Conservation (phyloP, 306 rosid genomes). For the Morella rubra region DNA sequence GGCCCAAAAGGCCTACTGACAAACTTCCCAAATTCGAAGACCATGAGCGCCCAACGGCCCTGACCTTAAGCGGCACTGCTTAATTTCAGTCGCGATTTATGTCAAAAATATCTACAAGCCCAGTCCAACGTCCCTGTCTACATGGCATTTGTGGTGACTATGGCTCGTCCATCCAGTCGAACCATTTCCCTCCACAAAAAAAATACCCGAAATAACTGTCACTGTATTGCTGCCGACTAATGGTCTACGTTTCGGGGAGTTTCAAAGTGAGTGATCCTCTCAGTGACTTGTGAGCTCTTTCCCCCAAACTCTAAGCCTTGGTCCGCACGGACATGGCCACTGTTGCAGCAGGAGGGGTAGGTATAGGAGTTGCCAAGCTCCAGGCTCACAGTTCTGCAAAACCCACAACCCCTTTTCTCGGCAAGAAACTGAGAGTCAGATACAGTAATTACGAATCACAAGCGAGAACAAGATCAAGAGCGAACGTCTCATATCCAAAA, state of each 20-base stretch:
- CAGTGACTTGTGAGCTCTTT: constrained; percentile 7
- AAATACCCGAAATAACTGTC: constrained; percentile 46
- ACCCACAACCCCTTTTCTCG: constrained; percentile 59
- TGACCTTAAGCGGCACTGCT: too few species aligned
- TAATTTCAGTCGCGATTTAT: too few species aligned
- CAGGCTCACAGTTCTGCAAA: constrained; percentile 40
- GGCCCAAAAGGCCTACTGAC: neutral
- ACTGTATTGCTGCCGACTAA: constrained; percentile 17
- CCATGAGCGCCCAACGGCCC: too few species aligned
- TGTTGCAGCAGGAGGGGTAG: constrained; percentile 59
- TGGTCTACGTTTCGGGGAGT: constrained; percentile 45
- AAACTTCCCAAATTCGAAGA: too few species aligned
- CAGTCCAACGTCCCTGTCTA: neutral
- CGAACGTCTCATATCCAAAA: constrained; percentile 38
- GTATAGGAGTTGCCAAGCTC: constrained; percentile 49
- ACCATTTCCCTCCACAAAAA: constrained; percentile 52
- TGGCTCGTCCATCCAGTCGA: constrained; percentile 36
- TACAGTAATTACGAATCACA: constrained; percentile 21
- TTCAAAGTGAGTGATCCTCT: constrained; percentile 4
- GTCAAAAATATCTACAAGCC: neutral
- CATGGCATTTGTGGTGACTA: constrained; percentile 44
- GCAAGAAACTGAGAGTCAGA: constrained; percentile 48
- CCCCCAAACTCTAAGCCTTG: constrained; percentile 16
- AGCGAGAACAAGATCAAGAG: constrained; percentile 2
- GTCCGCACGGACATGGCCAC: constrained; percentile 50